These are phyloP conservation scores for Xerocomus spinulosus DNA, from an alignment of 768 basidiomycete species.

Conservation along the genomic window DNA sequence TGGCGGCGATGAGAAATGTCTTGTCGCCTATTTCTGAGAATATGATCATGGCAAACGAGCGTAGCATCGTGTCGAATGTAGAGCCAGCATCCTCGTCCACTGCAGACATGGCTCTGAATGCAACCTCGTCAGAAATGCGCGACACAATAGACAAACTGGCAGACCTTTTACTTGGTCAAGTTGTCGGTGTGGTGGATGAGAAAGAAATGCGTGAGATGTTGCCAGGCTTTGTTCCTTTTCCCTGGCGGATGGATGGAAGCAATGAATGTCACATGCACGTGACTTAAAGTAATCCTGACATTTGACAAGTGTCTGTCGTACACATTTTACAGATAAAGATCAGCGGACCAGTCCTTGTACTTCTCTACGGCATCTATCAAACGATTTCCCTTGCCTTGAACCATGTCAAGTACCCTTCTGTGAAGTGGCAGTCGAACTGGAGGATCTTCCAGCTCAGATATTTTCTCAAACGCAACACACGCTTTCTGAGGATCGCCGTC, in stretches of 20 bases:
- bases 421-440: conserved; percentile 22
- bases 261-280: neutral
- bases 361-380: conserved; percentile 14
- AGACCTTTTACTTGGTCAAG: conserved; percentile 5
- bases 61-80: conserved; percentile 50
- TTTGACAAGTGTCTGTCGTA: too few relatives aligned
- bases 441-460: conserved; percentile 17
- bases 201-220: neutral
- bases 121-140: neutral
- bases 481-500: conserved; percentile 22
- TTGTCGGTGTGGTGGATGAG: neutral
- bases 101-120: conserved; percentile 17
- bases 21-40: conserved; percentile 95
- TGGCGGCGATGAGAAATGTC: conserved; percentile 84
- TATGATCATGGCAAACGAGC: conserved; percentile 88
- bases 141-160: neutral
- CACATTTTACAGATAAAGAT: conserved; percentile 16
- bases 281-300: too few relatives aligned
- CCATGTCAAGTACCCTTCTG: neutral
- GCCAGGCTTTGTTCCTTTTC: neutral
- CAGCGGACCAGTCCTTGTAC: conserved; percentile 22
- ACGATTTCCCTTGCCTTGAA: conserved; percentile 10
- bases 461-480: conserved; percentile 17
- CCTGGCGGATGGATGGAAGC: neutral
- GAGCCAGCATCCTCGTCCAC: conserved; percentile 10